Evolutionary conservation across 495 filamentous ascomycete species (phyloP).

Genomic region (Daldinia vernicosa): DNA sequence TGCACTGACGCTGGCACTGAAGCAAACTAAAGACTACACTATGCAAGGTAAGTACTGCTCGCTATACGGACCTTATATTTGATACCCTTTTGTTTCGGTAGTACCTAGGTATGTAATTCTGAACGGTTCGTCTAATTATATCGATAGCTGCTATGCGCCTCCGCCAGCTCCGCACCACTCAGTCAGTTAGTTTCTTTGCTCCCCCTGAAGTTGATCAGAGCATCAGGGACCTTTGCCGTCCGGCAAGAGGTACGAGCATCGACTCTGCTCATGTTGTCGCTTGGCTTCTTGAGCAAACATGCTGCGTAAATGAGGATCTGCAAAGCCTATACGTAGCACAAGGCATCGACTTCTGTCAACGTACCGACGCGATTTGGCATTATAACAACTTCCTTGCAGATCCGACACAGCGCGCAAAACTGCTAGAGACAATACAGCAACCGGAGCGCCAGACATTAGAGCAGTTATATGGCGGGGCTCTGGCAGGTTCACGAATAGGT

Average conservation of each 20-base stretch:
- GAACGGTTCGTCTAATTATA: conserved; percentile 12
- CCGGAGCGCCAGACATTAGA: conserved; percentile 51
- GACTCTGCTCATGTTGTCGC: conserved; percentile 46
- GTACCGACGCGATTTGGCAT: conserved; percentile 45
- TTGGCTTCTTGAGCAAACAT: conserved; percentile 72
- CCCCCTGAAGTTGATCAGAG: conserved; percentile 58
- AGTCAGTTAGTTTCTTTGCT: conserved; percentile 51
- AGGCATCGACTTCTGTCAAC: conserved; percentile 64
- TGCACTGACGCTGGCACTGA: conserved; percentile 58
- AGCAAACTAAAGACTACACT: conserved; percentile 58
- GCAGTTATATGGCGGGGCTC: conserved; percentile 44
- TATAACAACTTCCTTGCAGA: conserved; percentile 35
- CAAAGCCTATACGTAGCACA: conserved; percentile 66
- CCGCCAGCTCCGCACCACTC: conserved; percentile 49
- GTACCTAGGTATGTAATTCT: too few relatives aligned
- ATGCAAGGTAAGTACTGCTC: conserved; percentile 52
- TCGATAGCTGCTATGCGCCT: conserved; percentile 55
- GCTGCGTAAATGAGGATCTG: conserved; percentile 62
- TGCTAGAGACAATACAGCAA: conserved; percentile 44
- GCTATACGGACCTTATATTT: not conserved
- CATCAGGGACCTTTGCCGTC: conserved; percentile 48
- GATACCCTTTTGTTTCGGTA: not conserved
- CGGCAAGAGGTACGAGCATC: not conserved
- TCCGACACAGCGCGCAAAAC: conserved; percentile 13
- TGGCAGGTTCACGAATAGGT: not conserved